Evolutionary conservation across 2,329 filamentous ascomycete genomes (phyloP).

Genomic region (Magnaporthiopsis incrustans): DNA sequence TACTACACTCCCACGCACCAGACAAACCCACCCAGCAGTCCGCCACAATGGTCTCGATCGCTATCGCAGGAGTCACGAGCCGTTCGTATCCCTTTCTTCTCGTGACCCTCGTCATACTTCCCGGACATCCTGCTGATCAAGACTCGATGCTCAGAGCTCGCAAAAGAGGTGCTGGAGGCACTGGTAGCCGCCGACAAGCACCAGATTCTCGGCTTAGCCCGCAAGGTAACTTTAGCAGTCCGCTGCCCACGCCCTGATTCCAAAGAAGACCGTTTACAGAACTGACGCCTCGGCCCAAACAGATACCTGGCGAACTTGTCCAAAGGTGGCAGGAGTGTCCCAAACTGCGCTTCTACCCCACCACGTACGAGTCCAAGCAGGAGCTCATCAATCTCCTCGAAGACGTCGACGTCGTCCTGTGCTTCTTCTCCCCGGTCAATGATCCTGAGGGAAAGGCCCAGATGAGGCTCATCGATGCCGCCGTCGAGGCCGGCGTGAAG

Average conservation of each 20-base stretch:
- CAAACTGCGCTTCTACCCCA: background rate
- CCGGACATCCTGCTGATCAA: background rate
- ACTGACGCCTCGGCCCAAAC: background rate
- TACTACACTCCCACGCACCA: no score
- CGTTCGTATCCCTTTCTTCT: conserved; percentile 2
- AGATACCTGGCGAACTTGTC: background rate
- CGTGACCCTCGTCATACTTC: background rate
- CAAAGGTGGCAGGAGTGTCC: background rate
- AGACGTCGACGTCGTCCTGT: conserved; percentile 2
- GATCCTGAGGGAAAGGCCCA: background rate
- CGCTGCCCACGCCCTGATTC: background rate
- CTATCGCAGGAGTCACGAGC: conserved; percentile 10
- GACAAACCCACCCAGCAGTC: no score
- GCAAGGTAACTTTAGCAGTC: background rate
- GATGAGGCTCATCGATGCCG: conserved; percentile 44
- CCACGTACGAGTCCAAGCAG: conserved; percentile 1
- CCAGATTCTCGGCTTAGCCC: conserved; percentile 8
- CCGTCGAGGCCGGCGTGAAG: conserved; percentile 49
- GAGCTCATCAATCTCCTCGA: conserved; percentile 2
- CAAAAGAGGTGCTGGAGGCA: conserved; percentile 9
- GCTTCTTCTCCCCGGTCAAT: background rate
- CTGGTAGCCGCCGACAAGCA: conserved; percentile 8
- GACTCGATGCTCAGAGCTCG: conserved; percentile 7
- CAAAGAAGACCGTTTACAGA: no score
- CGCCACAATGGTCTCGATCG: conserved; percentile 11